Evolutionary conservation across 305 asterid genomes (phyloP), one percentile per base, ranked within the genome.

Genomic region (Fraxinus greggii): DNA sequence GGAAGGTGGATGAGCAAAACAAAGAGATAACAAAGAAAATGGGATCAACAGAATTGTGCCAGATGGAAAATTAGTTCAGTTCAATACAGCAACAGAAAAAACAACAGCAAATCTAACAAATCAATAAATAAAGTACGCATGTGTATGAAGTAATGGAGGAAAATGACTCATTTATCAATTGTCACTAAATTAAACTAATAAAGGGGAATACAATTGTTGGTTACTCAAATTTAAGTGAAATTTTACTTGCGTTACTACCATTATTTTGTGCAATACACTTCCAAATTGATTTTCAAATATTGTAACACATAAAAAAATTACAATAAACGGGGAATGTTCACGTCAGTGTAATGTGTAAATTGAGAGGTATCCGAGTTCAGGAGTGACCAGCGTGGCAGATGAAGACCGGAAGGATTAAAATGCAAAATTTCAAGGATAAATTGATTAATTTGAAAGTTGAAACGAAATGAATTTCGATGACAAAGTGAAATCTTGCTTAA

Each of bases 11-110:
- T 2, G 29, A 80, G 80, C 82, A 86, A 77, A 77, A 81, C 72
- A 78, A 88, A 89, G 87, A 76, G 92, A 90, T 80, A 87, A 82
- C 89, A 83, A 73, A 84, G 86, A 77, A 65, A 83, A 83, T 74
- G 86, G 89, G 85, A 90, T 89, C 90, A 90, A 86, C 87, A 85
- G 70, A 91, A 78, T 85, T 84, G 78, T 28, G 42, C n/a, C 29
- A 32, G 74, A 82, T 82, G 36, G 78, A 76, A 83, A 77, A 69
- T 63, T 83, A 75, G 78, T 38, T 79, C 72, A 83, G 83, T 83
- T 79, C 82, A 82, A 82, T 84, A 70, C 83, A 86, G 45, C 83
- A 78, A 77, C 63, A 80, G 29, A 81, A 63, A 48, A 48, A 48
- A 67, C 10, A 67, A 73, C 80, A 79, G 67, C 56, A 59, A 67